Conservation (phyloP, 768 basidiomycete genomes). For the Cubamyces lactineus region DNA sequence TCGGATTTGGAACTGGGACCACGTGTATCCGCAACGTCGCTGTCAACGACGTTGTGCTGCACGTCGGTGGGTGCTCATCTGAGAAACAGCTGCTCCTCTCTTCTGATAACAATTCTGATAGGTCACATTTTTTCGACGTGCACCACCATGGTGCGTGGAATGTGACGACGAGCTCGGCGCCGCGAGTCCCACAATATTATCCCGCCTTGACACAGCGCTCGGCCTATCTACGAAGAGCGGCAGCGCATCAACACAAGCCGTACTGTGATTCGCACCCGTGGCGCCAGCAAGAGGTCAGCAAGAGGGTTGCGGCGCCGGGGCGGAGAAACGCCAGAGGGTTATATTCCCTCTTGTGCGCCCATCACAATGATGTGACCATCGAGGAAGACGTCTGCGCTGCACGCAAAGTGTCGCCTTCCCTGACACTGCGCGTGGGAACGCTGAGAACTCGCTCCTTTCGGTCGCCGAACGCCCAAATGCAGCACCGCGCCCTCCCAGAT, state of each 20-base stretch:
- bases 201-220: neutral
- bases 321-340: neutral
- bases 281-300: neutral
- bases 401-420: constrained; percentile 8
- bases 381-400: constrained; percentile 16
- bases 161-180: constrained; percentile 2
- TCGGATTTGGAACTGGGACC: constrained; percentile 14
- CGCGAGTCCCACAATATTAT: neutral
- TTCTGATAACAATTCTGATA: constrained; percentile 18
- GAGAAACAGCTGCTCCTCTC: constrained; percentile 14
- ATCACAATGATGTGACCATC: constrained; percentile 27
- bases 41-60: constrained; percentile 18
- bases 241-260: neutral
- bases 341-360: constrained; percentile 1
- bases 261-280: constrained; percentile 8
- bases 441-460: constrained; percentile 20
- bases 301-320: constrained; percentile 9
- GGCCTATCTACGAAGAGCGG: neutral
- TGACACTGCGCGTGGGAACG: constrained; percentile 24
- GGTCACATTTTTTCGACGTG: constrained; percentile 15
- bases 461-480: constrained; percentile 18
- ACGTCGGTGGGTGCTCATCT: constrained; percentile 22
- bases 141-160: neutral
- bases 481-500: constrained; percentile 9
- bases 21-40: constrained; percentile 19